Conservation (phyloP, 208 protist species). For the Porcisia hertigi region DNA sequence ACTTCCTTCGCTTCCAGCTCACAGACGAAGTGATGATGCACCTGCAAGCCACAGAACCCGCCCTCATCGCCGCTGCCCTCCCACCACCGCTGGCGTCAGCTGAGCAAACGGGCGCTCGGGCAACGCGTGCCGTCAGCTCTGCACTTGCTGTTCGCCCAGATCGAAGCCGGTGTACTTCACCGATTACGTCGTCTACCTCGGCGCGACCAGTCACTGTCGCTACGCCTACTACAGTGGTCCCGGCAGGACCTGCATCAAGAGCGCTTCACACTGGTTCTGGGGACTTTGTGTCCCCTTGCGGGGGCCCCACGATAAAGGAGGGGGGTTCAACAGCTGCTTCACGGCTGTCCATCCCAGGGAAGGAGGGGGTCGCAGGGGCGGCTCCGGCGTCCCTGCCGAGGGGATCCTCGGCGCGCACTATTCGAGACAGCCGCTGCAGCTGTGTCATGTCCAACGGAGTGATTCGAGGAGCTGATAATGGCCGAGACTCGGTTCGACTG, state of each 20-base stretch:
- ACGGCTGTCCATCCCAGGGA: background rate
- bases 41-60: slow-evolving; percentile 22
- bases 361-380: background rate
- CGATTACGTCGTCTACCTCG: background rate
- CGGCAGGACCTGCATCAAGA: background rate
- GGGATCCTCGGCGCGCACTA: background rate
- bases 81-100: background rate
- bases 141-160: slow-evolving; percentile 1
- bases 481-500: slow-evolving; percentile 4
- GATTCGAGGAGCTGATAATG: background rate
- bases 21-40: slow-evolving; percentile 38
- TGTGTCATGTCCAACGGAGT: background rate
- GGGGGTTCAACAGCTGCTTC: background rate
- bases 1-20: slow-evolving; percentile 61
- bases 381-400: background rate
- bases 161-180: background rate
- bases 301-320: background rate
- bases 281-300: background rate
- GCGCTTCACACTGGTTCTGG: background rate
- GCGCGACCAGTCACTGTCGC: background rate
- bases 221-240: background rate
- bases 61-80: slow-evolving; percentile 18
- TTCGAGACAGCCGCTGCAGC: background rate
- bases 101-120: slow-evolving; percentile 3
- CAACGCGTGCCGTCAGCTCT: slow-evolving; percentile 3